Evolutionary conservation across 345 rosid genomes (phyloP).

Genomic region (Erysimum cheiranthoides): DNA sequence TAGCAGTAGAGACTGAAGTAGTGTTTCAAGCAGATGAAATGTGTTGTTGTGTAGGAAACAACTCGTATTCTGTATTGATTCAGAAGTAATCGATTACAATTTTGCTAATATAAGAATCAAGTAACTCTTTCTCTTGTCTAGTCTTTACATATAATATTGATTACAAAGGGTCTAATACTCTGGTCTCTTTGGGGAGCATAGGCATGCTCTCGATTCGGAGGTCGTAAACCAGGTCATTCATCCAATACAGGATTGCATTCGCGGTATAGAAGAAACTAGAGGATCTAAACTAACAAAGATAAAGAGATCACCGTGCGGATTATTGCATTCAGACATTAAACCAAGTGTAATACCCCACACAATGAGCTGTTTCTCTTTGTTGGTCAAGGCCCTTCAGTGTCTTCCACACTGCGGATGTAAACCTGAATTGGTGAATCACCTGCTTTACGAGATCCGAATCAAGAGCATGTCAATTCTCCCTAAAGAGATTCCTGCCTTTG

Average conservation of each 20-base stretch:
- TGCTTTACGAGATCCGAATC: background rate
- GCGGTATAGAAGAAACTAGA: slow-evolving; percentile 9
- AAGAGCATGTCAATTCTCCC: background rate
- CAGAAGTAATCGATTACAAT: background rate
- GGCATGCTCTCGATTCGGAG: background rate
- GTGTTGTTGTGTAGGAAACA: slow-evolving; percentile 35
- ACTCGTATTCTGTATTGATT: slow-evolving; percentile 14
- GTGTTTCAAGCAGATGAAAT: slow-evolving; percentile 30
- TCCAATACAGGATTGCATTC: background rate
- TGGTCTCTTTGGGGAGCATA: slow-evolving; percentile 2
- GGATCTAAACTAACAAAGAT: slow-evolving; percentile 2
- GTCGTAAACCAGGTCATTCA: background rate
- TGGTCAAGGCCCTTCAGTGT: slow-evolving; percentile 16
- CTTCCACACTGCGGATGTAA: slow-evolving; percentile 14
- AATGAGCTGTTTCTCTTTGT: slow-evolving; percentile 20
- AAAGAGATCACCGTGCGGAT: slow-evolving; percentile 24
- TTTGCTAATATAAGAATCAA: slow-evolving; percentile 30
- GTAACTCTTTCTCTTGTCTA: slow-evolving; percentile 3
- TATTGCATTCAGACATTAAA: slow-evolving; percentile 29
- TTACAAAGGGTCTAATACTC: slow-evolving; percentile 7
- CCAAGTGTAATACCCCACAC: slow-evolving; percentile 14
- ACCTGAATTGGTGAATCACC: background rate
- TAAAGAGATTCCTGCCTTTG: background rate
- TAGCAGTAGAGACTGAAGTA: slow-evolving; percentile 6
- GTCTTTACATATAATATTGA: slow-evolving; percentile 18